Evolutionary conservation across 257 asterid species (phyloP), one percentile per base, ranked within the genome.

Genomic region (Nicotiana knightiana): DNA sequence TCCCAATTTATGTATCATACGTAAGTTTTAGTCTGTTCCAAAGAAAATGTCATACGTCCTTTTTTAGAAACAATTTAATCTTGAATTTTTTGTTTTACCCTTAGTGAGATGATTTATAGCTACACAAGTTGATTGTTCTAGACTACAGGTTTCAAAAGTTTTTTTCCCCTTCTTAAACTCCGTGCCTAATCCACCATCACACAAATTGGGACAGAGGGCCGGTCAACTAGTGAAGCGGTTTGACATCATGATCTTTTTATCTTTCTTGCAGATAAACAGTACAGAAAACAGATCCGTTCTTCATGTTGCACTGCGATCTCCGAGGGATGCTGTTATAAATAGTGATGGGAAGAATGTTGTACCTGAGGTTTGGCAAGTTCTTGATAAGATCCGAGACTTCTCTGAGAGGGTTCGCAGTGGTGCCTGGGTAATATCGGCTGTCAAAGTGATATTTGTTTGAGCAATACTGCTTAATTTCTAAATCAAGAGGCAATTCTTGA

Each of bases 301-400:
- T 86, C 99, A 96, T 61, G 82, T 96, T 83, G 99, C 98, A 63
- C 98, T 96, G 75, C 98, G 99, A 79, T 97, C 99, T 76, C 90
- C 99, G 7, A 89, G 96, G 88, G 97, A 86, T 89, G 89, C 96
- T 10, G 90, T 92, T 51, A 89, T 96, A 83, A 87, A 92, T 79
- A 87, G 93, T 88, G 98, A 96, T 71, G 98, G 98, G 87, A 94
- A 94, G 92, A 94, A 96, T 83, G 98, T 96, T 88, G 98, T 96
- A 65, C 93, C 96, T 61, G 98, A 96, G 90, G 98, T 96, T 78
- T 96, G 99, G 99, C 90, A 91, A 85, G 99, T 96, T 80, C 97
- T 94, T 80, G 97, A 96, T 85, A 96, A 94, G 92, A 96, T 96
- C 87, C 88, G 86, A 83, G 91, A 94, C 81, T 96, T 96, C 89